These are phyloP conservation scores for Arxiozyma slooffiae DNA, from an alignment of 1,139 yeast species.

Conservation along the genomic window DNA sequence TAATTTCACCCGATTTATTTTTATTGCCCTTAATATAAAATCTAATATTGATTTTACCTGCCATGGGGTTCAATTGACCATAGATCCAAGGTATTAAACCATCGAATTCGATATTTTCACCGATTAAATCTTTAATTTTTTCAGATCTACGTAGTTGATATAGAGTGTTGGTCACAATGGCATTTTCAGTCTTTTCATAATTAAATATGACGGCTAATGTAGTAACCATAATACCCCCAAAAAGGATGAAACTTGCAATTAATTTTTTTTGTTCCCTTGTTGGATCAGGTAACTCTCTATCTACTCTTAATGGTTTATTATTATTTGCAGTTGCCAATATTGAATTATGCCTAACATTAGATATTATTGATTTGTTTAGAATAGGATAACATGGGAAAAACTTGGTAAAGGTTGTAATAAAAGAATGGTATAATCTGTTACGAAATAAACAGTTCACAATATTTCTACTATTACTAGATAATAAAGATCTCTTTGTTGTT, in stretches of 20 bases:
- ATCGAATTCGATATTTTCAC: constrained; percentile 63
- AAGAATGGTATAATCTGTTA: not conserved
- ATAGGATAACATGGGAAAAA: not conserved
- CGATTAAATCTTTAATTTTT: constrained; percentile 55
- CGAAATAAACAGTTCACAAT: not conserved
- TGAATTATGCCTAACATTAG: not conserved
- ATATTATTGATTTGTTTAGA: not conserved
- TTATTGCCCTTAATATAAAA: constrained; percentile 62
- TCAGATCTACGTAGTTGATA: constrained; percentile 74
- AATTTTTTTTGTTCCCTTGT: constrained; percentile 40
- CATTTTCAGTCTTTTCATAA: constrained; percentile 84
- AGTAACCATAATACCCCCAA: constrained; percentile 54
- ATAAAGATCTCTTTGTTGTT: not conserved
- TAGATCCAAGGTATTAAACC: constrained; percentile 79
- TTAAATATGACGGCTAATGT: constrained; percentile 70
- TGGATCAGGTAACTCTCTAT: constrained; percentile 70
- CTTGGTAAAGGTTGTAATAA: not conserved
- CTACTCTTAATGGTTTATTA: constrained; percentile 42
- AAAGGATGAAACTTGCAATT: constrained; percentile 47
- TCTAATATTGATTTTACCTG: constrained; percentile 65
- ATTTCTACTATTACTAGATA: not conserved
- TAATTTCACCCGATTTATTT: constrained; percentile 40
- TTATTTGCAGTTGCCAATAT: not conserved
- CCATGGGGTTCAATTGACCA: constrained; percentile 75
- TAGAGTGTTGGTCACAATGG: constrained; percentile 77